Base-by-base conservation (phyloP, 768 basidiomycete species). In the Psilocybe tampanensis region DNA sequence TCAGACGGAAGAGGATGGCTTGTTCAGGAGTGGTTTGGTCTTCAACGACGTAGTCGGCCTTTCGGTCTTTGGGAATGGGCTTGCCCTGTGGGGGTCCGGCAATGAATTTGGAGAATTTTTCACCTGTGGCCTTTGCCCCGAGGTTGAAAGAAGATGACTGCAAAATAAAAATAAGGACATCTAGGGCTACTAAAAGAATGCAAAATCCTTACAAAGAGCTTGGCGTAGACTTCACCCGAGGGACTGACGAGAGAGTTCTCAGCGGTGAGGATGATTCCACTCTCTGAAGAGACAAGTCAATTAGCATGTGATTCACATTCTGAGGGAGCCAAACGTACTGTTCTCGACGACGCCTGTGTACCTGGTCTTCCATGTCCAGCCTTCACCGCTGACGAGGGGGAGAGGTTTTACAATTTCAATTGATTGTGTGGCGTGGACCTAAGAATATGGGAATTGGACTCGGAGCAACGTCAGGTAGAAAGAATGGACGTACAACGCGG, bases 381-480 rank as follows among this genome's bases (percentile, higher is more conserved):
- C 94, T 2, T 82, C 75, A 8, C 92, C 92, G 59, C 88, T 89
- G 32, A 84, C 86, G 0, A 80, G 69, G 0, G 93, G 93, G 47
- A 95, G 74, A n/a, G 86, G 83, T 68, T 86, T 89, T 58, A 95
- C 66, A 24, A 93, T 80, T 70, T 94, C 85, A 56, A 95, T 90
- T 7, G 84, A 85, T 68, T 94, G 92, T 11, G 85, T 84, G 5
- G 76, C 92, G 65, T 95, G 92, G 3, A 92, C 86, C 88, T 92
- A 56, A 15, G 36, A 34, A 48, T 44, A 15, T 42, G 12, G 21
- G 12, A 26, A 42, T 11, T 24, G 45, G 32, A 8, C 51, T 34
- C 36, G 6, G 36, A 15, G 52, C 19, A 42, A n/a, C 13, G 22
- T 41, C 12, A 12, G n/a, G 23, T 36, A 26, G 7, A 1, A 9